These are phyloP conservation scores for Ambispora gerdemannii DNA, from an alignment of 192 early-diverging fungal genomes.

Conservation along the genomic window DNA sequence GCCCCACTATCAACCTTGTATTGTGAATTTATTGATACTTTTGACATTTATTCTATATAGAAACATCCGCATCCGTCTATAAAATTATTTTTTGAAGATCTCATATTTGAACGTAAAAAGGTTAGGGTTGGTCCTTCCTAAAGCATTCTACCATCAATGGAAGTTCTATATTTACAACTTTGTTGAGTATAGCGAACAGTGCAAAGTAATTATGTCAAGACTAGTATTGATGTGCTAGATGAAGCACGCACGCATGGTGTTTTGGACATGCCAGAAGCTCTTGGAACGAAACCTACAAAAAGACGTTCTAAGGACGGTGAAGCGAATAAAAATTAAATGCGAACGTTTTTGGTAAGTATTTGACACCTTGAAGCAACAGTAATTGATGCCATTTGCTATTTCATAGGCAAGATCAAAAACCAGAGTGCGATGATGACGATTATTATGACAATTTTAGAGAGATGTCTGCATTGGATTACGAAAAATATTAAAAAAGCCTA, in stretches of 20 bases:
- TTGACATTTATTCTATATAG: slow-evolving; percentile 11
- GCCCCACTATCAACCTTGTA: slow-evolving; percentile 11
- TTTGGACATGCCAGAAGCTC: slow-evolving; percentile 21
- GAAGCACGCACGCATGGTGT: slow-evolving; percentile 9
- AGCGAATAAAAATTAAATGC: no score
- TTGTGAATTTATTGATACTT: slow-evolving; percentile 8
- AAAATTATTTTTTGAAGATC: slow-evolving; percentile 9
- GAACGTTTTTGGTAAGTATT: slow-evolving; percentile 27
- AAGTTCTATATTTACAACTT: slow-evolving; percentile 18
- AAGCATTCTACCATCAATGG: slow-evolving; percentile 19
- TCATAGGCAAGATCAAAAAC: slow-evolving; percentile 3
- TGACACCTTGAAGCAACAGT: slow-evolving; percentile 3
- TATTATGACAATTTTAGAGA: slow-evolving; percentile 1
- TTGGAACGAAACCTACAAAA: slow-evolving; percentile 20
- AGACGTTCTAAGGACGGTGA: no score
- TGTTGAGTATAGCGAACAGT: background rate
- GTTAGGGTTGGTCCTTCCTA: slow-evolving; percentile 5
- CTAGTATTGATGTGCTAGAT: slow-evolving; percentile 20
- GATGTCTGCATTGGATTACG: background rate
- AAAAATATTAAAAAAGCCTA: slow-evolving; percentile 29
- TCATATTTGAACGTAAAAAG: slow-evolving; percentile 24
- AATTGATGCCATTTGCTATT: slow-evolving; percentile 11
- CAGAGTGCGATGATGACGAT: slow-evolving; percentile 10
- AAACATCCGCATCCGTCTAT: slow-evolving; percentile 15
- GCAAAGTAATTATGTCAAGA: slow-evolving; percentile 19